These are phyloP conservation scores for Hypoxylon sp. DNA, from an alignment of 2,329 filamentous ascomycete genomes.

Conservation along the genomic window DNA sequence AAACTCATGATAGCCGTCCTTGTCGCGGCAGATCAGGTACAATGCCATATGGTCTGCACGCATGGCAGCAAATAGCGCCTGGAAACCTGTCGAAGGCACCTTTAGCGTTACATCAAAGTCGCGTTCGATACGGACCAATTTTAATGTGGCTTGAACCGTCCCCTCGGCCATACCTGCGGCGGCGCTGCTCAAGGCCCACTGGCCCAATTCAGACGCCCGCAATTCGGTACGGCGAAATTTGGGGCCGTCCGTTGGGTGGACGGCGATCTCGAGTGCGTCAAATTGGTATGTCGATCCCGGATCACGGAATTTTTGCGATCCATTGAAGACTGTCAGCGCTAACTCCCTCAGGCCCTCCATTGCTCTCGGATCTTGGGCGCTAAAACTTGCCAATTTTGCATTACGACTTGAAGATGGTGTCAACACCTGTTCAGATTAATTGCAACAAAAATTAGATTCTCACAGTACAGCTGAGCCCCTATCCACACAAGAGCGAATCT, in stretches of 20 bases:
- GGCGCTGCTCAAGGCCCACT: neutral
- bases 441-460: neutral
- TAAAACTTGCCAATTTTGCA: neutral
- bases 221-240: neutral
- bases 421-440: neutral
- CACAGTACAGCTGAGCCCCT: neutral
- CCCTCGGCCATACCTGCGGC: neutral
- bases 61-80: neutral
- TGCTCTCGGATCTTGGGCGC: neutral
- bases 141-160: neutral
- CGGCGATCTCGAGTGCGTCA: neutral
- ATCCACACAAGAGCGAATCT: neutral
- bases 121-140: neutral
- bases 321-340: neutral
- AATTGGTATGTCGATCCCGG: neutral
- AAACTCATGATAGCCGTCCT: slow-evolving; percentile 1
- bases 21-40: neutral
- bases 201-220: neutral
- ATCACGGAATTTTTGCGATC: neutral
- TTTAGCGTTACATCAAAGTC: neutral
- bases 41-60: neutral
- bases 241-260: neutral
- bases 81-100: neutral
- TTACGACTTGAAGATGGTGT: neutral
- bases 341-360: slow-evolving; percentile 3